Conservation (phyloP, 148 eudicot genomes). For the Amaranthus hypochondriacus region DNA sequence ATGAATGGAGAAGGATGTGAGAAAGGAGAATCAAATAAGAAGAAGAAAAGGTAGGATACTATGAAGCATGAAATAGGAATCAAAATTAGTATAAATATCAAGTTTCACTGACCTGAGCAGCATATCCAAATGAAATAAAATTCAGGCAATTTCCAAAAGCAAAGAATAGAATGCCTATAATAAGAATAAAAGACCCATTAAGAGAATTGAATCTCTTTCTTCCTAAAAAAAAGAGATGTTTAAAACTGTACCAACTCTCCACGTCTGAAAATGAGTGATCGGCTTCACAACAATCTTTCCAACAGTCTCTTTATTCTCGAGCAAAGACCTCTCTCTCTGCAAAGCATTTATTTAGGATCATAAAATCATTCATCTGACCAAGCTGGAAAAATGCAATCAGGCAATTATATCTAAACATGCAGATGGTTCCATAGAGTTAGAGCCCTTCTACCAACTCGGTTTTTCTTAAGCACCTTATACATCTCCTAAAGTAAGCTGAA, state of each 20-base stretch:
- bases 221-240: conserved; percentile 20
- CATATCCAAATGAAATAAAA: conserved; percentile 96
- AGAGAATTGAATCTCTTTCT: neutral
- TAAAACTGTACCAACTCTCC: conserved; percentile 78
- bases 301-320: conserved; percentile 51
- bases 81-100: neutral
- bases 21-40: conserved; percentile 4
- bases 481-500: conserved; percentile 6
- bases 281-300: conserved; percentile 72
- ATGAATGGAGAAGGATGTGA: neutral
- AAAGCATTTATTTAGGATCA: conserved; percentile 20
- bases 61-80: neutral
- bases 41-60: neutral
- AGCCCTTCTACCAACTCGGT: neutral
- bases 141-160: conserved; percentile 92
- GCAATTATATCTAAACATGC: neutral
- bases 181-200: conserved; percentile 16
- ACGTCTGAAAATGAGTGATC: conserved; percentile 75
- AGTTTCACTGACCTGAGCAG: conserved; percentile 79
- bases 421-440: neutral
- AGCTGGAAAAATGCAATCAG: neutral
- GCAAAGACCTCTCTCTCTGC: conserved; percentile 69
- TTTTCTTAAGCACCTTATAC: neutral
- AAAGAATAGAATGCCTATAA: conserved; percentile 78
- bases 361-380: neutral